phyloP scores from a whole-genome alignment of 192 early-diverging fungal species.

The Geranomyces michiganensis region DNA sequence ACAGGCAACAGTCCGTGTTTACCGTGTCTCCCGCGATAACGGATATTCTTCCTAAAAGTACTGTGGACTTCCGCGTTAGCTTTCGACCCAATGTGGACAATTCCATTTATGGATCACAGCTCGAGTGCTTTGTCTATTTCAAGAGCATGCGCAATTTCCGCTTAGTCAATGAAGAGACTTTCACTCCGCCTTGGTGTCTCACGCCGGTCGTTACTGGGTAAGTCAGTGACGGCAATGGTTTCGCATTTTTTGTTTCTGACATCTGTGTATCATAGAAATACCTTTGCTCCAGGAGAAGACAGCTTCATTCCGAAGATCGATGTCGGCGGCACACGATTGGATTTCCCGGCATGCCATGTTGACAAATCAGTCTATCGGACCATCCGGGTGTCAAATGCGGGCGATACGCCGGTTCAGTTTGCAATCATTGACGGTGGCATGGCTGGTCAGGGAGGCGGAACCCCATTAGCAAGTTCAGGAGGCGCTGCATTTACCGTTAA shows the following conservation, averaged over 20 bases:
- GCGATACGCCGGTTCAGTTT: conserved; percentile 61
- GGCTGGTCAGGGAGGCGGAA: conserved; percentile 43
- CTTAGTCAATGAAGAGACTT: conserved; percentile 60
- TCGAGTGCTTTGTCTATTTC: conserved; percentile 64
- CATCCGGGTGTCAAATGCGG: conserved; percentile 52
- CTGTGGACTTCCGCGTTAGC: conserved; percentile 50
- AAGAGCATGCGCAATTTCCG: conserved; percentile 65
- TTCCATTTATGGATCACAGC: conserved; percentile 54
- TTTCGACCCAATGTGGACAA: conserved; percentile 59
- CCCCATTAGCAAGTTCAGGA: conserved; percentile 35
- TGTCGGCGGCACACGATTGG: conserved; percentile 46
- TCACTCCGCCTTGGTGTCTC: conserved; percentile 63
- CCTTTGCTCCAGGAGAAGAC: conserved; percentile 54
- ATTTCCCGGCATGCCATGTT: conserved; percentile 57
- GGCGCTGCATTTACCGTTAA: conserved; percentile 55
- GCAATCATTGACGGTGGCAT: conserved; percentile 46
- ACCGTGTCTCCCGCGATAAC: conserved; percentile 43
- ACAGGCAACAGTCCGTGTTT: conserved; percentile 50
- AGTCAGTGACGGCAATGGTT: background rate
- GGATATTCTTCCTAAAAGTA: conserved; percentile 51
- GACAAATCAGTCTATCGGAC: conserved; percentile 57
- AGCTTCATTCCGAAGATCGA: conserved; percentile 61
- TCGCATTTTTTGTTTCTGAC: too few species aligned
- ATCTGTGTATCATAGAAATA: conserved; percentile 42
- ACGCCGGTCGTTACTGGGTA: conserved; percentile 58